A percentile compares a stretch with the other conserved stretches of the same genome.
These are phyloP conservation scores for Suillus placidus DNA, from an alignment of 768 basidiomycete genomes.

Conservation along the genomic window DNA sequence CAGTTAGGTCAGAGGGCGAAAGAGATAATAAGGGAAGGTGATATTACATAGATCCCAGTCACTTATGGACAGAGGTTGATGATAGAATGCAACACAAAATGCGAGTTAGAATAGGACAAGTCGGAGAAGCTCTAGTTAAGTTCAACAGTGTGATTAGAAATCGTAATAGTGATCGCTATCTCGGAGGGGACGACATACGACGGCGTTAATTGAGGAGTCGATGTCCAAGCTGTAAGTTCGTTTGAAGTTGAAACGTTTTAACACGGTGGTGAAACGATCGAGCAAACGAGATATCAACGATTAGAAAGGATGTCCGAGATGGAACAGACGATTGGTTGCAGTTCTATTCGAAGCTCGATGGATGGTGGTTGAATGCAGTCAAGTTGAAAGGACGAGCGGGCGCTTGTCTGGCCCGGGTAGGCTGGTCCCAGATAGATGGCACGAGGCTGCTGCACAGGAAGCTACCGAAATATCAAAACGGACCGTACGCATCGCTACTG, in stretches of 20 bases:
- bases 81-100: not conserved
- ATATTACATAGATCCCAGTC: not conserved
- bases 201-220: not conserved
- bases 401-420: no score
- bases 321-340: not conserved
- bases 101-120: not conserved
- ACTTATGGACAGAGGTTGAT: not conserved
- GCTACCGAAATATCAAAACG: no score
- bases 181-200: not conserved
- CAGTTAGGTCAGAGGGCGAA: not conserved
- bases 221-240: not conserved
- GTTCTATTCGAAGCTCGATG: not conserved
- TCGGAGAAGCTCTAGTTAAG: not conserved
- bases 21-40: not conserved
- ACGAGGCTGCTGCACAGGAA: no score
- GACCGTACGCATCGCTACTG: no score
- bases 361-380: not conserved
- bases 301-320: not conserved
- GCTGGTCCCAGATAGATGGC: no score
- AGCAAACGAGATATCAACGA: not conserved
- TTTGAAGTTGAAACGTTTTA: not conserved
- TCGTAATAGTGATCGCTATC: not conserved
- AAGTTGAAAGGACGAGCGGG: not conserved
- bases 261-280: not conserved
- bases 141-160: not conserved